Base-by-base conservation (phyloP, 257 asterid species). In the Phtheirospermum japonicum region DNA sequence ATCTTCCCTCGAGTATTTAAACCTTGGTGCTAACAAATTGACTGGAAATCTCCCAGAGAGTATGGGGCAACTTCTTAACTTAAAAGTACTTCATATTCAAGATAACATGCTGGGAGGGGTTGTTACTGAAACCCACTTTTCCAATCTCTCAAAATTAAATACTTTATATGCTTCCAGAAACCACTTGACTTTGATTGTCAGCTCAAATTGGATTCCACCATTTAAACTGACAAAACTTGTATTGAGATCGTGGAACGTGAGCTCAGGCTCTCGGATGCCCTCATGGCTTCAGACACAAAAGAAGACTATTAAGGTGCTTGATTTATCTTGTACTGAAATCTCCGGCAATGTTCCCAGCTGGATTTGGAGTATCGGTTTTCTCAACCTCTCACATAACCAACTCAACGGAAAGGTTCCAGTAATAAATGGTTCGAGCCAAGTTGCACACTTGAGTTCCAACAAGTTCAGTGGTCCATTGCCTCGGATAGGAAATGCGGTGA, bases 41-140 rank as follows among this genome's bases (percentile, higher is more conserved):
- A 76, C 33, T 12, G 84, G 87, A 43, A 73, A 61, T 53, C 66
- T 82, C 10, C 78, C 81, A 2, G 39, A 58, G 62, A 71, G 70
- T 65, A 17, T 80, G 7, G 82, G 80, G 7, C 63, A 58, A 23
- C 76, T 80, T 61, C 0, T 8, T 0, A 76, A 32, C 31, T 34
- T 80, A 6, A 8, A 39, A 11, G 0, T 0, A 9, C 13, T 39
- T 13, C n/a, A 0, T 3, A 0, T 71, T 4, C 0, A 0, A 0
- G 8, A 23, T 19, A 73, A 76, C 62, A 67, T 4, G 66, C 14
- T 76, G 16, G 66, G 52, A 68, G 84, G 84, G n/a, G 19, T 68
- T 11, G 72, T 81, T 37, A 62, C 68, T 2, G 74, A 72, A 30
- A 65, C 10, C 6, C 75, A 71, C 48, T 73, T 80, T 26, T 57